Conservation (phyloP, 495 filamentous ascomycete species). For the Diplogelasinospora grovesii region DNA sequence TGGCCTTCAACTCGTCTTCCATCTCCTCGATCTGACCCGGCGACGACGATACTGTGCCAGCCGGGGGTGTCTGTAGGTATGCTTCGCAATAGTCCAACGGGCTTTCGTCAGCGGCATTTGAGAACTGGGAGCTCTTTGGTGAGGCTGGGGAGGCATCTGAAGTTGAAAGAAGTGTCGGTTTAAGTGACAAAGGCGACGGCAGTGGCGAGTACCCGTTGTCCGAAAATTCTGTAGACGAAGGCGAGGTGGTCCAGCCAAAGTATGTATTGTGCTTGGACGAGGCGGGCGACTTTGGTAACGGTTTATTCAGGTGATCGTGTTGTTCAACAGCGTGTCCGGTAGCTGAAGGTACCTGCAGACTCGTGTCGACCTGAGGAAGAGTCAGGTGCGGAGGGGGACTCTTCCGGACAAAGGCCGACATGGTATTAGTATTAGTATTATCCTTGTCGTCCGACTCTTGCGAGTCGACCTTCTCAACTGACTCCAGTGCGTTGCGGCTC, state of each 20-base stretch:
- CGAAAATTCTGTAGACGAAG: conserved; percentile 42
- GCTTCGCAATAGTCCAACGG: conserved; percentile 37
- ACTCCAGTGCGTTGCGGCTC: conserved; percentile 18
- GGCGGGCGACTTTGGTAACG: conserved; percentile 46
- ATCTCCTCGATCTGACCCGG: conserved; percentile 59
- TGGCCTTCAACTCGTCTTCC: conserved; percentile 87
- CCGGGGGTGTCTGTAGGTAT: conserved; percentile 40
- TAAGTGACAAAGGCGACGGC: conserved; percentile 38
- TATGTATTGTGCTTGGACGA: conserved; percentile 45
- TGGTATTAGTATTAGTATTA: conserved; percentile 28
- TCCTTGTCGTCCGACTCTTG: conserved; percentile 17
- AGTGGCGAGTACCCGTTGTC: conserved; percentile 46
- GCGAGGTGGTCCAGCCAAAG: conserved; percentile 46
- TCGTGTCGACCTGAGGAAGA: conserved; percentile 27
- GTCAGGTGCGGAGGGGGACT: conserved; percentile 44
- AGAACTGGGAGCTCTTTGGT: conserved; percentile 22
- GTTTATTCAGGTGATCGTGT: conserved; percentile 38
- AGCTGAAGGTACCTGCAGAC: conserved; percentile 19
- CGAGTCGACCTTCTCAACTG: conserved; percentile 12
- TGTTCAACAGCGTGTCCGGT: conserved; percentile 7
- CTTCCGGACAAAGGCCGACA: conserved; percentile 39
- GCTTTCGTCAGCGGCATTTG: conserved; percentile 27
- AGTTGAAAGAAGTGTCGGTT: conserved; percentile 23
- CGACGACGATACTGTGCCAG: conserved; percentile 29
- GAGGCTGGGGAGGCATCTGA: conserved; percentile 35